These are phyloP conservation scores for Fonsecaea pedrosoi DNA, from an alignment of 2,329 filamentous ascomycete species.

Conservation along the genomic window DNA sequence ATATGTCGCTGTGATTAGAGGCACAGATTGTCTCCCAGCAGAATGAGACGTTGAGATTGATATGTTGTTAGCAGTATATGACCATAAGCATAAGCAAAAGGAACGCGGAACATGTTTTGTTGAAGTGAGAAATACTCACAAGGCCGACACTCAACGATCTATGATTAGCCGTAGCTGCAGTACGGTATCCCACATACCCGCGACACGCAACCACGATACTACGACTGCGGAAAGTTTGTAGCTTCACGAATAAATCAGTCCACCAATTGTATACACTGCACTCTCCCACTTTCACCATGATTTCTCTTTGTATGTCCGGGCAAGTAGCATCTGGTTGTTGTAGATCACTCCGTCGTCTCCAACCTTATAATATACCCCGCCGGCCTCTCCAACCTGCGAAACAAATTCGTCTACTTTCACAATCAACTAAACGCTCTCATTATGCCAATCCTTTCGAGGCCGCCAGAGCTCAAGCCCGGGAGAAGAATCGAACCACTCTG, in stretches of 20 bases:
- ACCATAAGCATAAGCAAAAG: neutral
- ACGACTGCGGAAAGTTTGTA: slow-evolving; percentile 2
- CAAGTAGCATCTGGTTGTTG: neutral
- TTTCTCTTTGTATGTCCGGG: neutral
- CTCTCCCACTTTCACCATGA: neutral
- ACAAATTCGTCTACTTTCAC: slow-evolving; percentile 23
- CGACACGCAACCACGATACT: neutral
- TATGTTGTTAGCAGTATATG: neutral
- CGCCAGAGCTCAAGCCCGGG: slow-evolving; percentile 33
- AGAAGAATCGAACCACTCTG: slow-evolving; percentile 40
- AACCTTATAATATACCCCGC: neutral
- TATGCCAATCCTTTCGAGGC: slow-evolving; percentile 33
- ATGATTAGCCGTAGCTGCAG: neutral
- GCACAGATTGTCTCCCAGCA: neutral
- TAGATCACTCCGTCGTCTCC: slow-evolving; percentile 8
- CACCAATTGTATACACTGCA: neutral
- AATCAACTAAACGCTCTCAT: slow-evolving; percentile 27
- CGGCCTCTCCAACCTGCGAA: neutral
- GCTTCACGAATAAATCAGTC: neutral
- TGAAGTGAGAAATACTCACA: neutral
- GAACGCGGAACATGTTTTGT: neutral
- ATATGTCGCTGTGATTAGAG: neutral
- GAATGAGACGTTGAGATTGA: slow-evolving; percentile 1
- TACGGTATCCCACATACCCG: neutral
- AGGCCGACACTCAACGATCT: neutral